Conservation (phyloP, 2,329 filamentous ascomycete species). For the Trichoderma citrinoviride region DNA sequence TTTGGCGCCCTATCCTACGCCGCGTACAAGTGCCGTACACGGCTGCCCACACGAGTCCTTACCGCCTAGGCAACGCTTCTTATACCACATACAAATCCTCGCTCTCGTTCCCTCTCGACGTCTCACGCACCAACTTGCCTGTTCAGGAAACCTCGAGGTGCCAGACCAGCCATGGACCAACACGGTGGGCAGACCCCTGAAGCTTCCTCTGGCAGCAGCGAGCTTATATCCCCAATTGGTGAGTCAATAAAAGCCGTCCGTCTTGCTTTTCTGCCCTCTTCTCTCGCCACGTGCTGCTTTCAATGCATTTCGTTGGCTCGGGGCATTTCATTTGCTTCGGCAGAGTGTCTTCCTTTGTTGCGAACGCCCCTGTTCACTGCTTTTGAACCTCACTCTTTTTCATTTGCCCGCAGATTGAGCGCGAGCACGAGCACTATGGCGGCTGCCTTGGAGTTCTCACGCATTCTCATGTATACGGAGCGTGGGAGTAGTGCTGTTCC, state of each 20-base stretch:
- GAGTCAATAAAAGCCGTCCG: slow-evolving; percentile 40
- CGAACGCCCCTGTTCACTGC: slow-evolving; percentile 5
- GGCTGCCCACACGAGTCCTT: not conserved
- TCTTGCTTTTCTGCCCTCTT: slow-evolving; percentile 47
- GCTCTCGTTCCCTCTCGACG: not conserved
- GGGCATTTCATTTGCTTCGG: not conserved
- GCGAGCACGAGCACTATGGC: not conserved
- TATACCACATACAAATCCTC: not conserved
- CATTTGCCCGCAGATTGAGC: not conserved
- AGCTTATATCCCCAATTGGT: slow-evolving; percentile 57
- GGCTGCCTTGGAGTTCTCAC: not conserved
- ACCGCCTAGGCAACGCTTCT: not conserved
- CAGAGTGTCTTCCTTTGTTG: not conserved
- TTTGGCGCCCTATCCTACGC: not conserved
- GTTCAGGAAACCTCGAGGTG: slow-evolving; percentile 14
- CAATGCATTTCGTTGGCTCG: slow-evolving; percentile 46
- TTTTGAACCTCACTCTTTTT: not conserved
- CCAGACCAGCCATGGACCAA: slow-evolving; percentile 36
- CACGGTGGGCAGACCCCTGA: slow-evolving; percentile 46
- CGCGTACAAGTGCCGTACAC: not conserved
- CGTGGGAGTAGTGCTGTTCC: not conserved
- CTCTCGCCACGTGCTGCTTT: slow-evolving; percentile 48
- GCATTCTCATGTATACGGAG: not conserved
- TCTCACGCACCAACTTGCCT: slow-evolving; percentile 21
- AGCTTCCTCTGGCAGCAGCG: slow-evolving; percentile 42